Evolutionary conservation across 768 basidiomycete species (phyloP), one percentile per base, ranked within the genome.

Genomic region (Mycena filopes): DNA sequence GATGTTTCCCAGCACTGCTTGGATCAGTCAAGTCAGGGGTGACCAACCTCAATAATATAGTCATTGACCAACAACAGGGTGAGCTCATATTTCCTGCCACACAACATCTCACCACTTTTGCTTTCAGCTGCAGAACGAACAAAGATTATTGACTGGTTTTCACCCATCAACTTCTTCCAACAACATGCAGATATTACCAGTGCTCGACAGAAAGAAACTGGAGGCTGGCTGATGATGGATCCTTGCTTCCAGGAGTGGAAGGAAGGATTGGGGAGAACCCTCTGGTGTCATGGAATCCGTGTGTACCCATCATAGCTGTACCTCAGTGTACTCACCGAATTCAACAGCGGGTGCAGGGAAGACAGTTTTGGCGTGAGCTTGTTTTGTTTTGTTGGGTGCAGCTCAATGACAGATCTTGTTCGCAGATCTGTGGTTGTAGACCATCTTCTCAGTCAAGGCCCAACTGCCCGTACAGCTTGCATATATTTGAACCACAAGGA

Each of bases 401-500:
- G 23, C 2, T 33, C 5, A 36, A 18, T 53, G 21, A 16, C 23
- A 26, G 21, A 54, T 20, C 38, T 54, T 3, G 10, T 11, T 38
- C 4, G 41, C 25, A 48, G 48, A 42, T 49, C 48, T 6, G 4
- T 60, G 1, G 28, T 31, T 16, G 47, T 48, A 8, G 6, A 28
- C 20, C 47, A 48, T 8, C 47, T n/a, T n/a, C n/a, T n/a, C n/a
- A n/a, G n/a, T 48, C 4, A 18, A 28, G 21, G 20, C 47, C 7
- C 25, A 29, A 29, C n/a, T n/a, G n/a, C n/a, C n/a, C n/a, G 2
- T 20, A 7, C 10, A n/a, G 21, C 51, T 29, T 15, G 21, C 9
- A 40, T 36, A n/a, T 53, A 36, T 29, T n/a, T 53, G 21, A 53
- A 53, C 25, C 51, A 53, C 36, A 53, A 53, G 51, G 51, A 53